Conservation (phyloP, 768 basidiomycete genomes). For the Lactarius trivialis region DNA sequence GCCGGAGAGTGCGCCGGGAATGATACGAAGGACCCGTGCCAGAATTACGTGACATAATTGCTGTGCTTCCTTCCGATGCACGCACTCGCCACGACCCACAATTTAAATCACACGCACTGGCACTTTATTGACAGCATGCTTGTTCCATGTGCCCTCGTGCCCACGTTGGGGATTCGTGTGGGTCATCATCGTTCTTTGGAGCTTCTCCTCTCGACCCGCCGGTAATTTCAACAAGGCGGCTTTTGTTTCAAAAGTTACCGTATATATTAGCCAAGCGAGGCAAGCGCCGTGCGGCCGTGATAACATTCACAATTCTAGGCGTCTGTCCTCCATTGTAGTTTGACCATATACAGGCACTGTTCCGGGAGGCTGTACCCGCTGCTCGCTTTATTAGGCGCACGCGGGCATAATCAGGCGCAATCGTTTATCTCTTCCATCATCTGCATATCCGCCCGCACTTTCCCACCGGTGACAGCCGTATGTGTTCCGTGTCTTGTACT, state of each 20-base stretch:
- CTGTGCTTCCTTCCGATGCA: not conserved
- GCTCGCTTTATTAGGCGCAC: not conserved
- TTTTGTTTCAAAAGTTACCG: not conserved
- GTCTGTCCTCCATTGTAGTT: not conserved
- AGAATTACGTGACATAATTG: slow-evolving; percentile 11
- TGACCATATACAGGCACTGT: not conserved
- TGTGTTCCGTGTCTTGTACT: not conserved
- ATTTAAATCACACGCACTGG: not conserved
- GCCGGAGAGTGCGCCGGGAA: not conserved
- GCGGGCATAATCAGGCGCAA: not conserved
- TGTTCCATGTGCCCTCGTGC: not conserved
- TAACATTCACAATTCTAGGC: not conserved
- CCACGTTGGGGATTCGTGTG: not conserved
- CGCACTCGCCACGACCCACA: not conserved
- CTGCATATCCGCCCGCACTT: not conserved
- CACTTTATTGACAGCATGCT: not conserved
- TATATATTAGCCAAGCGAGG: not conserved
- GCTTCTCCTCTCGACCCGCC: not conserved
- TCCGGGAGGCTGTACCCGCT: not conserved
- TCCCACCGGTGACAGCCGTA: not conserved
- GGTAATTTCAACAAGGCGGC: not conserved
- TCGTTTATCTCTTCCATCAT: not conserved
- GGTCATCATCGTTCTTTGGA: not conserved
- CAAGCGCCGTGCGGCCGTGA: not conserved
- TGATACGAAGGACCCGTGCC: not conserved